Evolutionary conservation across 768 basidiomycete species (phyloP), one percentile per base, ranked within the genome.

Genomic region (Lyophyllum decastes): DNA sequence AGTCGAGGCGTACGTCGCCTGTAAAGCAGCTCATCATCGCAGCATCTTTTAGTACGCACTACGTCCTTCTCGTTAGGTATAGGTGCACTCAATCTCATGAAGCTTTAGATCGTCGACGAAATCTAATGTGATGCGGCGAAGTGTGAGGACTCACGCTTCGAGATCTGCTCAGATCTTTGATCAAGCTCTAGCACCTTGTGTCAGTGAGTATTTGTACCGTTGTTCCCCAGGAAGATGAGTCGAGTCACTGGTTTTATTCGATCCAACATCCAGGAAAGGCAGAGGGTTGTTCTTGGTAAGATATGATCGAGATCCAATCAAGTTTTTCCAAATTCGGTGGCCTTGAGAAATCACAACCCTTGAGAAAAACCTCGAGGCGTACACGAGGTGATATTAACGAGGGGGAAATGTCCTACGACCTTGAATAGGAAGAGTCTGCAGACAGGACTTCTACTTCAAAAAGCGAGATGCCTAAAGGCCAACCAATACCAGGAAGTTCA

Each of bases 371-470:
- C 69, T 68, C 64, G 69, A 67, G 68, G 66, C 61, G 41, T 59
- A 61, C 63, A 66, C 61, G 66, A 72, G 64, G 72, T 72, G 70
- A 70, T 66, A 68, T 62, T 69, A 72, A 62, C 59, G 59, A 62
- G 61, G 53, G 57, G 64, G 62, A 55, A 49, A 26, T 65, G 34
- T 68, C 61, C 47, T 53, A 64, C 66, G 63, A 58, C 45, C 69
- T 66, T 59, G 48, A 60, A 64, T 61, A 53, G 68, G 66, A 64
- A 66, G 52, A 58, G 43, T 47, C 41, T 49, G 44, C 41, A 43
- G 58, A 40, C 51, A 49, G 45, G 49, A 50, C 55, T 22, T 54
- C 22, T 33, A 53, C 52, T 68, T 66, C 57, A 65, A 67, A 67
- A 9, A 61, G 52, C 57, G 58, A 54, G 44, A 63, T 63, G 60